Evolutionary conservation across 768 basidiomycete species (phyloP), one percentile per base, ranked within the genome.

Genomic region (Tulasnella sp.): DNA sequence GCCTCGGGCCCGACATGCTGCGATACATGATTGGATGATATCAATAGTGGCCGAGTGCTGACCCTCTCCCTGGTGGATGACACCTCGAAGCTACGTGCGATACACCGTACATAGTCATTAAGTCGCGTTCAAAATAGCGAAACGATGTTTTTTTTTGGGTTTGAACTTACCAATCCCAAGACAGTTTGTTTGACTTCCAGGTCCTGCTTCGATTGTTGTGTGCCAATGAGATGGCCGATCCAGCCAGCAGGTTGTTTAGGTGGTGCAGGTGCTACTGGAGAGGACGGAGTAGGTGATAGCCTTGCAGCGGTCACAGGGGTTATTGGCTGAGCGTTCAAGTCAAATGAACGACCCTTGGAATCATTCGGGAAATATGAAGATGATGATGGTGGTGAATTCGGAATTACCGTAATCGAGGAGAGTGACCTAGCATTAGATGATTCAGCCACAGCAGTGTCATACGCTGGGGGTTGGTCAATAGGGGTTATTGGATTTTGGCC

Each of bases 11-110:
- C 67, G 65, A 64, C 85, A 86, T 0, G 82, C 82, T 13, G 80
- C 80, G 2, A 78, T 75, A 64, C 86, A 88, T 65, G 80, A 81
- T 30, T 77, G 75, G 8, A 88, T 76, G 21, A 86, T 77, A 21
- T 76, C 73, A 19, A 65, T 30, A 13, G 58, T 64, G 26, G 61
- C 69, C 49, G 48, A 67, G 26, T 38, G 5, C 34, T 7, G 34
- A 38, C 34, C 34, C 34, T 30, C 64, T 56, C 1, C 69, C 65
- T 69, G 67, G 51, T 70, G 67, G 9, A 73, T 70, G 55, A 74
- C 67, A 65, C 84, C 83, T 3, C 79, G 78, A n/a, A 66, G 56
- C 65, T 66, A 15, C 15, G 27, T 21, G 24, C 41, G 26, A 17
- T 21, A 19, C 19, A n/a, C n/a, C n/a, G n/a, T 19, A 11, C 1